Evolutionary conservation across 805 yeast species (phyloP).

Genomic region (Candida adriatica): DNA sequence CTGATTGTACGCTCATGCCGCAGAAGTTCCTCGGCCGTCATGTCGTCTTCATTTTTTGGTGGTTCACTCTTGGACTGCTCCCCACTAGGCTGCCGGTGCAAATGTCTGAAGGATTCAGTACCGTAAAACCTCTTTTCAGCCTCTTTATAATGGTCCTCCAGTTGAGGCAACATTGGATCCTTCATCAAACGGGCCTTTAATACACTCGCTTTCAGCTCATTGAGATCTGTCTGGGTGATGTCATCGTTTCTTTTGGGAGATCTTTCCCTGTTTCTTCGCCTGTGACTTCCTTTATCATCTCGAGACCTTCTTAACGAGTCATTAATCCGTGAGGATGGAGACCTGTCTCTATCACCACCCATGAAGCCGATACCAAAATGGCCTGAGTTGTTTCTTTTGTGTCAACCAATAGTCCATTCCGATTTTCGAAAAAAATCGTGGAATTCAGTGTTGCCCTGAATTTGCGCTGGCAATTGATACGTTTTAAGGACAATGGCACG

Average conservation of each 20-base stretch:
- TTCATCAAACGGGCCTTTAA: constrained; percentile 29
- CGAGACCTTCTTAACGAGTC: too few species aligned
- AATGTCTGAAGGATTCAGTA: background rate
- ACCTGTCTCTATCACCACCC: too few species aligned
- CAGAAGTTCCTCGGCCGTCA: constrained; percentile 32
- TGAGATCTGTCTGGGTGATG: constrained; percentile 15
- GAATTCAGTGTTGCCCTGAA: too few species aligned
- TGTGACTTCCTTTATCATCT: background rate
- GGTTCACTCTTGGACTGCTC: too few species aligned
- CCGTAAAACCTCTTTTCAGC: constrained; percentile 12
- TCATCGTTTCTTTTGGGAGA: background rate
- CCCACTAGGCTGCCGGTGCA: background rate
- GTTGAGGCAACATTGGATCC: constrained; percentile 15
- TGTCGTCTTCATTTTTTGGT: constrained; percentile 24
- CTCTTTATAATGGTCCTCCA: constrained; percentile 18
- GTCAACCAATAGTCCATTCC: too few species aligned
- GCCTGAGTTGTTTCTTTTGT: too few species aligned
- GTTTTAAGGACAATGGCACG: constrained; percentile 14
- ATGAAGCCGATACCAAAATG: too few species aligned
- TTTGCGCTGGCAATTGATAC: too few species aligned
- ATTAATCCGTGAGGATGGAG: too few species aligned
- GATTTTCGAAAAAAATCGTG: too few species aligned
- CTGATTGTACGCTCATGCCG: constrained; percentile 26
- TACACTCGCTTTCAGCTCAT: constrained; percentile 27
- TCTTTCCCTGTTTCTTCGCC: background rate